Conservation (phyloP, 495 filamentous ascomycete genomes). For the Neurospora sp. region DNA sequence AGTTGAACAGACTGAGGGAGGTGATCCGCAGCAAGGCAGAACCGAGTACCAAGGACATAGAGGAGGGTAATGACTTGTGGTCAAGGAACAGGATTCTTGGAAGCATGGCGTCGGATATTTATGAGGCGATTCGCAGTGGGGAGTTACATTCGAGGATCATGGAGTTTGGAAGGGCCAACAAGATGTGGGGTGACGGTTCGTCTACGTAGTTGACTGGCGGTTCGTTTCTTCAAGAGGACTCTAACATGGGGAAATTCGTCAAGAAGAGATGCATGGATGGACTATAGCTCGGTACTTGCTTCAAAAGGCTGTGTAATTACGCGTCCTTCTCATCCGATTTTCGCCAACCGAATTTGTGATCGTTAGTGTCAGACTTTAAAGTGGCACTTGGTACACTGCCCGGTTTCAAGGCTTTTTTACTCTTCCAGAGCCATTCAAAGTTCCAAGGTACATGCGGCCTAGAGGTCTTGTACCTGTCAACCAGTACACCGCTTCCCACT, state of each 20-base stretch:
- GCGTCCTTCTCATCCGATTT: too few species aligned
- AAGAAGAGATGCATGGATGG: background rate
- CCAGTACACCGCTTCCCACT: background rate
- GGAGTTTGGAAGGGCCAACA: slow-evolving; percentile 6
- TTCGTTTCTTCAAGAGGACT: background rate
- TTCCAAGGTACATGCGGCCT: background rate
- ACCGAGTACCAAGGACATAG: background rate
- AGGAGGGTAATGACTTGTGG: background rate
- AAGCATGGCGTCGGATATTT: slow-evolving; percentile 18
- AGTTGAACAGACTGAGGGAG: background rate
- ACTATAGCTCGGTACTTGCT: background rate
- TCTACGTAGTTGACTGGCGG: background rate
- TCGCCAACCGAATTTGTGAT: background rate
- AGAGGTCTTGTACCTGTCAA: background rate
- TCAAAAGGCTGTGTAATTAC: background rate
- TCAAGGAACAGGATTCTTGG: slow-evolving; percentile 9
- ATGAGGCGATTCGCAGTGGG: slow-evolving; percentile 14
- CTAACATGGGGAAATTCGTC: background rate
- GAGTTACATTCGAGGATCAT: slow-evolving; percentile 14
- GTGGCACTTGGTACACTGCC: background rate
- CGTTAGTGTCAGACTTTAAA: background rate
- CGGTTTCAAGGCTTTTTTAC: background rate
- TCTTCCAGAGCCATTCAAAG: background rate
- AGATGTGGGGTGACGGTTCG: background rate
- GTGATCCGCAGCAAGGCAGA: background rate